phyloP scores from a whole-genome alignment of 768 basidiomycete species.

The Suillus subaureus region DNA sequence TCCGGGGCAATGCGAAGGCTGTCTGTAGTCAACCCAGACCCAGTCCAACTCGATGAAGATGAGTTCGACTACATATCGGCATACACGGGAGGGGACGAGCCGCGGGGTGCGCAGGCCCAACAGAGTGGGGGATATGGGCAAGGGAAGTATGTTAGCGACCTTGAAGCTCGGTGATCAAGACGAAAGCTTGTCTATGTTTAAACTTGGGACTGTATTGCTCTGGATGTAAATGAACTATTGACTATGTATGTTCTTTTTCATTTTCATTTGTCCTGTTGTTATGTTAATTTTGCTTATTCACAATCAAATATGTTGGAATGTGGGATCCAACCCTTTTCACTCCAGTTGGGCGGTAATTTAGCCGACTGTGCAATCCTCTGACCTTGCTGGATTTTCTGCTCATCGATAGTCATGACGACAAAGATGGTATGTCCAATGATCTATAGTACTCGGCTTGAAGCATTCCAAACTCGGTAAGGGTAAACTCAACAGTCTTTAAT shows the following conservation, averaged over 20 bases:
- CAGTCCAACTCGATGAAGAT: slow-evolving; percentile 31
- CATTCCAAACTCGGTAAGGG: no score
- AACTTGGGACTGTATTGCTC: not conserved
- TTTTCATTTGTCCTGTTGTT: not conserved
- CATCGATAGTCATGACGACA: not conserved
- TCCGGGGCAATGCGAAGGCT: slow-evolving; percentile 22
- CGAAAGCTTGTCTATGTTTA: not conserved
- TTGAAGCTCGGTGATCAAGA: slow-evolving; percentile 32
- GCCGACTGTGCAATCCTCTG: not conserved
- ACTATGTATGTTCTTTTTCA: not conserved
- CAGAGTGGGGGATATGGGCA: slow-evolving; percentile 38
- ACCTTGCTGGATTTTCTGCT: not conserved
- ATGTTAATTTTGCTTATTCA: not conserved
- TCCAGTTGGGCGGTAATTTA: not conserved
- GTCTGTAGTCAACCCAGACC: slow-evolving; percentile 33
- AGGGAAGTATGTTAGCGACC: slow-evolving; percentile 49
- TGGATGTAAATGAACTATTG: not conserved
- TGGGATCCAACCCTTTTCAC: not conserved
- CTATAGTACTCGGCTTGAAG: no score
- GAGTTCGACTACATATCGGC: slow-evolving; percentile 64
- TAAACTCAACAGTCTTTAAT: not conserved
- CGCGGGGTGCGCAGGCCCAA: slow-evolving; percentile 7
- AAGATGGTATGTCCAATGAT: not conserved
- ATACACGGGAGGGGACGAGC: slow-evolving; percentile 39
- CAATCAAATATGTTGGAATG: not conserved